These are phyloP conservation scores for Trichoderma asperelloides DNA, from an alignment of 495 filamentous ascomycete genomes.

Conservation along the genomic window DNA sequence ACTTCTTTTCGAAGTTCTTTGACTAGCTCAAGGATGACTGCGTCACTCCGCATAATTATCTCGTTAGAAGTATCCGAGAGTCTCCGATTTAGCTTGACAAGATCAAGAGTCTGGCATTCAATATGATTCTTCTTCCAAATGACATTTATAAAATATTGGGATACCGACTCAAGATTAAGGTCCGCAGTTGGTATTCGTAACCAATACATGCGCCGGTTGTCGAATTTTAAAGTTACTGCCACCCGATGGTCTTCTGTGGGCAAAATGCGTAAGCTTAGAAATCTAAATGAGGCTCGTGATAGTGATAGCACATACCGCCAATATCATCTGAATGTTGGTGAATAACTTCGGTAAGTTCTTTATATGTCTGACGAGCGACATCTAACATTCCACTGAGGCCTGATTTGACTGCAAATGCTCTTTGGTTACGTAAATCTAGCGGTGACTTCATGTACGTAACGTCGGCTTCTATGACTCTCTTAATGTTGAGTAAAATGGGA, in stretches of 20 bases:
- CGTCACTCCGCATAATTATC: slow-evolving; percentile 69
- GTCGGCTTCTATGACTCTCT: slow-evolving; percentile 69
- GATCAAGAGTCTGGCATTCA: slow-evolving; percentile 77
- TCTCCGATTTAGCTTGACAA: slow-evolving; percentile 65
- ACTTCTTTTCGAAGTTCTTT: slow-evolving; percentile 57
- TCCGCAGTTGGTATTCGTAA: slow-evolving; percentile 59
- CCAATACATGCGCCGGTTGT: slow-evolving; percentile 69
- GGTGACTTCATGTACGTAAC: slow-evolving; percentile 69
- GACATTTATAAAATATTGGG: slow-evolving; percentile 62
- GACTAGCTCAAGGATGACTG: slow-evolving; percentile 60
- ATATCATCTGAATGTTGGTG: slow-evolving; percentile 59
- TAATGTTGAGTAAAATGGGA: slow-evolving; percentile 55
- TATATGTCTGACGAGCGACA: slow-evolving; percentile 77
- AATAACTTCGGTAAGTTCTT: slow-evolving; percentile 71
- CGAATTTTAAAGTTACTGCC: slow-evolving; percentile 60
- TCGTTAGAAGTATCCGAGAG: slow-evolving; percentile 74
- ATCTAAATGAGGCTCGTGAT: not conserved
- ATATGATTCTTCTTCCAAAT: slow-evolving; percentile 61
- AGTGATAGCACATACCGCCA: slow-evolving; percentile 33
- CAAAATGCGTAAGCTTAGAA: not conserved
- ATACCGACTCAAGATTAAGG: slow-evolving; percentile 51
- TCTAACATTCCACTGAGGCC: slow-evolving; percentile 82
- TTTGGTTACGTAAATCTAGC: slow-evolving; percentile 81
- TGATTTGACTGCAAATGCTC: slow-evolving; percentile 85
- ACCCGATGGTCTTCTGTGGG: slow-evolving; percentile 49